Percentiles rank a stretch among this genome's conserved stretches.
Conservation (phyloP, 495 filamentous ascomycete genomes). For the Chaetomidium leptoderma region DNA sequence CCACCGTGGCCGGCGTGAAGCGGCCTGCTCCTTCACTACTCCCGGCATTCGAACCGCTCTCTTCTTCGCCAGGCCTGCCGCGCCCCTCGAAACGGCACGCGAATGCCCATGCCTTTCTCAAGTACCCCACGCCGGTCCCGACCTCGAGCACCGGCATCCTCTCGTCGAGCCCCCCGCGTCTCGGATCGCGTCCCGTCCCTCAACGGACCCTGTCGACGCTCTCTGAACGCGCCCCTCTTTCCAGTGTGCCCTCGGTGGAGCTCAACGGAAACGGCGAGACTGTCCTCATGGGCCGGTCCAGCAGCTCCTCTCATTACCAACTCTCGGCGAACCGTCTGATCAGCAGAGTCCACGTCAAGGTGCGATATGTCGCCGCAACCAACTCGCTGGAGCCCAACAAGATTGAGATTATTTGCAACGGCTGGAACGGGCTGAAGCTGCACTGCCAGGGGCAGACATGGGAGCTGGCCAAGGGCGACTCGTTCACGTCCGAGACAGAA, state of each 20-base stretch:
- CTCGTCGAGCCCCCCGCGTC: slow-evolving; percentile 76
- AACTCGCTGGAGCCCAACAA: slow-evolving; percentile 60
- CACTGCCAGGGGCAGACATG: slow-evolving; percentile 87
- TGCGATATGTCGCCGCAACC: slow-evolving; percentile 67
- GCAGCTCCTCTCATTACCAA: slow-evolving; percentile 86
- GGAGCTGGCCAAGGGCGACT: slow-evolving; percentile 81
- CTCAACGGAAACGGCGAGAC: slow-evolving; percentile 79
- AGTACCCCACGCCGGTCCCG: slow-evolving; percentile 86
- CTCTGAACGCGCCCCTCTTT: slow-evolving; percentile 81
- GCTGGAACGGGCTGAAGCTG: slow-evolving; percentile 93
- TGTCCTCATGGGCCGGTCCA: slow-evolving; percentile 83
- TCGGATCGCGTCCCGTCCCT: slow-evolving; percentile 50
- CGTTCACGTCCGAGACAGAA: slow-evolving; percentile 86
- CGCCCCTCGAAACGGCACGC: slow-evolving; percentile 66
- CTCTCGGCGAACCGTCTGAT: slow-evolving; percentile 86
- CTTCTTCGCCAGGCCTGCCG: slow-evolving; percentile 80
- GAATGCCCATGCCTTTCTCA: slow-evolving; percentile 48
- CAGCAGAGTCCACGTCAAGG: slow-evolving; percentile 87
- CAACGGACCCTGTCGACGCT: slow-evolving; percentile 61
- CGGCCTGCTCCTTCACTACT: slow-evolving; percentile 75
- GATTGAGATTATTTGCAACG: slow-evolving; percentile 82
- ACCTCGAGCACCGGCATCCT: slow-evolving; percentile 90
- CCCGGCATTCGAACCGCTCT: slow-evolving; percentile 88
- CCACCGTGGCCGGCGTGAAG: slow-evolving; percentile 62
- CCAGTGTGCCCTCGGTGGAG: slow-evolving; percentile 71